Evolutionary conservation across 768 basidiomycete genomes (phyloP).

Genomic region (Pholiota conissans): DNA sequence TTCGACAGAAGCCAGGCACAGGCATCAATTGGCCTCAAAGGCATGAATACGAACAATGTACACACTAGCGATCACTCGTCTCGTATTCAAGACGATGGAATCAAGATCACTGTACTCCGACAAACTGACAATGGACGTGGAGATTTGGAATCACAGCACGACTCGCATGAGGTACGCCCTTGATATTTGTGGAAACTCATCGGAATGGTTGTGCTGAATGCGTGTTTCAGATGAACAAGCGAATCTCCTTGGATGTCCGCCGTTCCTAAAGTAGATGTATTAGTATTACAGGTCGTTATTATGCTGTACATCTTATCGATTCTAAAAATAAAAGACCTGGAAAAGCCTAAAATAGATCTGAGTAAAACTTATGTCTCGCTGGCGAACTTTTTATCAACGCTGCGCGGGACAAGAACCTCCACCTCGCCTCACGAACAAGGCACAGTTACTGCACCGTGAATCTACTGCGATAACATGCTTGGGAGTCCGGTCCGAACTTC

Average conservation of each 20-base stretch:
- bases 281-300: background rate
- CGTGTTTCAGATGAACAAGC: background rate
- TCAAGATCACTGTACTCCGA: conserved; percentile 7
- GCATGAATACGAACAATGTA: background rate
- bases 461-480: no score
- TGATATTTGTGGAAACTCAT: background rate
- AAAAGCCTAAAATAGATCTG: no score
- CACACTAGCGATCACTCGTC: conserved; percentile 2
- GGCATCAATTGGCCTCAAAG: background rate
- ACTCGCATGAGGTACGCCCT: background rate
- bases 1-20: background rate
- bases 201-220: no score
- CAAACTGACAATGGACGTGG: background rate
- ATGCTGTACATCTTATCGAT: no score
- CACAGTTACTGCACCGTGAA: no score
- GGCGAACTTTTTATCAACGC: no score
- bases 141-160: background rate
- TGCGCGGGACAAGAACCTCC: no score
- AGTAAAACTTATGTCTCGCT: no score
- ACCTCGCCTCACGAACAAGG: no score
- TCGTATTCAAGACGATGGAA: background rate
- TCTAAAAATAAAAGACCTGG: no score
- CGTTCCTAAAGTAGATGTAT: background rate
- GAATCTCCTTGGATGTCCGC: background rate
- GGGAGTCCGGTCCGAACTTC: no score